These are phyloP conservation scores for Leccinum proliferum DNA, from an alignment of 1,284 basidiomycete species.

Conservation along the genomic window DNA sequence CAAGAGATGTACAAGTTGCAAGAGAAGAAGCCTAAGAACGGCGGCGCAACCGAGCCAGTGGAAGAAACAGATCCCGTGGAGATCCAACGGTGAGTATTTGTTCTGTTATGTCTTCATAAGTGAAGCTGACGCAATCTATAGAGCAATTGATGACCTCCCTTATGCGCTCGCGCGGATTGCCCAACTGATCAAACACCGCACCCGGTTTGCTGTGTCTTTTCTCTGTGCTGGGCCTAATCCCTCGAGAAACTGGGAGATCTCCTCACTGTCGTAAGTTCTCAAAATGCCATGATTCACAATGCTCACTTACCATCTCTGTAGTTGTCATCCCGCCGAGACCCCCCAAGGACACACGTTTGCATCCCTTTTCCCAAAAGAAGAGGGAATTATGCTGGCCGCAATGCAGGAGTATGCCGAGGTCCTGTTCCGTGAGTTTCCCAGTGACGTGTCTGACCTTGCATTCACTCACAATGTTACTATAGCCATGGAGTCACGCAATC, in stretches of 20 bases:
- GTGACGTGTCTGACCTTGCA: no score
- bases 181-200: not conserved
- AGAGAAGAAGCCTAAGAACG: not conserved
- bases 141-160: constrained; percentile 5
- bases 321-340: constrained; percentile 1
- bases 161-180: not conserved
- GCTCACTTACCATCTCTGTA: not conserved
- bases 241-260: constrained; percentile 4
- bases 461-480: no score
- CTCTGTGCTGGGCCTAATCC: constrained; percentile 3
- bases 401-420: constrained; percentile 2
- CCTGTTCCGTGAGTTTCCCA: constrained; percentile 2
- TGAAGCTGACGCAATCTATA: not conserved
- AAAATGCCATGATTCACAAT: not conserved
- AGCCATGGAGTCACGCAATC: no score
- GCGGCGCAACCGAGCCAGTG: no score
- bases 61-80: not conserved
- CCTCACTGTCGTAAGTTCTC: constrained; percentile 3
- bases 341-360: not conserved
- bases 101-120: not conserved
- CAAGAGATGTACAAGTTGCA: not conserved
- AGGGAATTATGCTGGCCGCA: not conserved
- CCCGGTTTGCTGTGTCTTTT: not conserved
- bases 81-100: not conserved
- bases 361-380: not conserved